Evolutionary conservation across 1,139 yeast genomes (phyloP).

Genomic region (Blastobotrys illinoisensis): DNA sequence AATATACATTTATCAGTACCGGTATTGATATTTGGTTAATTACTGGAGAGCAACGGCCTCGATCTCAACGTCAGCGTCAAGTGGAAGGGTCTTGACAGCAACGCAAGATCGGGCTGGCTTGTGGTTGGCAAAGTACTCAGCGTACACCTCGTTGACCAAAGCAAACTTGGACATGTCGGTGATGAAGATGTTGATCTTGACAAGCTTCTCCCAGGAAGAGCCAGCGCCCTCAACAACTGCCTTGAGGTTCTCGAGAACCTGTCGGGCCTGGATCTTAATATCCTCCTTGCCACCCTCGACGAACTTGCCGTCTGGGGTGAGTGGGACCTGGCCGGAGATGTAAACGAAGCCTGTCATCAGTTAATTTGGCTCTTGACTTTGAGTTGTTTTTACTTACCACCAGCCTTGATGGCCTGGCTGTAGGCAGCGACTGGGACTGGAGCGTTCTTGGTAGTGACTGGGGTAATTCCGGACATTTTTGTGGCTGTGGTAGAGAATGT

Average conservation of each 20-base stretch:
- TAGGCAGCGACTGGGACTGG: constrained; percentile 96
- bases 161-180: constrained; percentile 82
- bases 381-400: constrained; percentile 23
- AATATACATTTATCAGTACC: no score
- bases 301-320: constrained; percentile 69
- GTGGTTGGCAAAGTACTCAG: constrained; percentile 70
- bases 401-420: constrained; percentile 84
- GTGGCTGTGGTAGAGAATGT: not conserved
- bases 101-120: constrained; percentile 96
- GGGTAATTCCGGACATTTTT: constrained; percentile 13
- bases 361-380: no score
- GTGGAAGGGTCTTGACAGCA: constrained; percentile 82
- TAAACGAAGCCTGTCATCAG: constrained; percentile 71
- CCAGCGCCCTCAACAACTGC: constrained; percentile 76
- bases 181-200: constrained; percentile 81
- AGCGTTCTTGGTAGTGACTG: constrained; percentile 24
- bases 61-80: constrained; percentile 13
- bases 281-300: constrained; percentile 52
- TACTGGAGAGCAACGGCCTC: constrained; percentile 13
- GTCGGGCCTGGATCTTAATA: constrained; percentile 79
- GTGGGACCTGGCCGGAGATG: constrained; percentile 94
- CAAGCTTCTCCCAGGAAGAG: constrained; percentile 73
- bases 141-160: constrained; percentile 77
- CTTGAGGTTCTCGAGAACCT: constrained; percentile 69
- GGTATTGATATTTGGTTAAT: not conserved